Evolutionary conservation across 2,329 filamentous ascomycete genomes (phyloP), one percentile per base, ranked within the genome.

Genomic region (Colletotrichum horii): DNA sequence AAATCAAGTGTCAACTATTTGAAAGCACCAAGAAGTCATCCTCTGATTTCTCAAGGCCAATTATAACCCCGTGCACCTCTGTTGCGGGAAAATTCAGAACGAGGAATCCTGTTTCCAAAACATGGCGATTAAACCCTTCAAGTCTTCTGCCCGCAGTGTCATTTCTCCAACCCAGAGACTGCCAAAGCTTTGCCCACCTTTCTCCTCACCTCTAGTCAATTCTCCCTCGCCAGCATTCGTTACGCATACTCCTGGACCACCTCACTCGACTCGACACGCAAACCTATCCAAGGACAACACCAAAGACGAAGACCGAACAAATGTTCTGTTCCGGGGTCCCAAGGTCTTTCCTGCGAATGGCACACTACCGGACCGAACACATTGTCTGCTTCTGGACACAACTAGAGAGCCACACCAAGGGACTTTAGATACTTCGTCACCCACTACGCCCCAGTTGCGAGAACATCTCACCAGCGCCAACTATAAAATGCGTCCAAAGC

Each of bases 1-100:
- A 0, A 4, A n/a, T 3, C 1, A 11, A 1, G 16, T n/a, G 5
- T n/a, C 16, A n/a, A 43, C 0, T 6, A 43, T n/a, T 6, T 12
- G 1, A 12, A 43, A 6, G 4, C 38, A 6, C 38, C 9, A 9
- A 43, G 1, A n/a, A 43, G 19, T 43, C 9, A 6, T n/a, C 38
- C 11, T n/a, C 12, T n/a, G 38, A 0, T 4, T 43, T 43, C 19
- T 11, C 4, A 43, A n/a, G 3, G 1, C 38, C 38, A 43, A 38
- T 28, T 28, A 28, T 5, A 28, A 28, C 5, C 8, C 8, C 28
- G 28, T 28, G 28, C 28, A 5, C 8, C 5, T 28, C 28, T 28
- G 28, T 28, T 28, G 28, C 28, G 28, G 28, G 28, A 28, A 4
- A 28, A 7, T 7, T 28, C 28, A 28, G 8, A 28, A 28, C 28